These are phyloP conservation scores for Alopecurus myosuroides DNA, from an alignment of 176 grass and related monocot genomes.

Conservation along the genomic window DNA sequence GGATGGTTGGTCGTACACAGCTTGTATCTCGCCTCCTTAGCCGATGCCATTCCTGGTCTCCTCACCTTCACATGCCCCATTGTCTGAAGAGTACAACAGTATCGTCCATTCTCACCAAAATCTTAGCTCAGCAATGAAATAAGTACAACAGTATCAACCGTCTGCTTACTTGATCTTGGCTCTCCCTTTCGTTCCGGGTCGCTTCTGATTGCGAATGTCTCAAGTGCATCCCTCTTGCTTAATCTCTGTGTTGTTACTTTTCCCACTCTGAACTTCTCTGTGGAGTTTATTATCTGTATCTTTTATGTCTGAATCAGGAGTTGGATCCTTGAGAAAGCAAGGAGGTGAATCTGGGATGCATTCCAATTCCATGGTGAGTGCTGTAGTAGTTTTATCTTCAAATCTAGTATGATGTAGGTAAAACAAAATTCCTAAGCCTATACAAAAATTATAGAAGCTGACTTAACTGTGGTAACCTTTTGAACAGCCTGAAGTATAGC, in stretches of 20 bases:
- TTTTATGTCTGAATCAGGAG: conserved; percentile 13
- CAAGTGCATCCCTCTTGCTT: background rate
- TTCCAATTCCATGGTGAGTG: conserved; percentile 13
- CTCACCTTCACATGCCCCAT: background rate
- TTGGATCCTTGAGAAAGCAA: conserved; percentile 1
- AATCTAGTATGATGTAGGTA: background rate
- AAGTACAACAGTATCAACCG: background rate
- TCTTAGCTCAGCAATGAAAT: background rate
- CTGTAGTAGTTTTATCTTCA: background rate
- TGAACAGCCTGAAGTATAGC: background rate
- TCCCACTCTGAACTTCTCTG: background rate
- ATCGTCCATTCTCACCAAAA: background rate
- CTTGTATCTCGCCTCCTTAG: background rate
- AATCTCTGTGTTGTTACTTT: background rate
- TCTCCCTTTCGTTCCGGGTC: background rate
- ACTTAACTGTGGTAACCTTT: background rate
- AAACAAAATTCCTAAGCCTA: background rate
- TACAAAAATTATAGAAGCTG: background rate
- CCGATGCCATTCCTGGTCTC: background rate
- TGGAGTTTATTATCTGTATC: background rate
- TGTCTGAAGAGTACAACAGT: no score
- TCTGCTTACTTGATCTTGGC: background rate
- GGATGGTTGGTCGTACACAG: background rate
- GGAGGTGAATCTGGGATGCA: background rate
- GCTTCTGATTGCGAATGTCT: background rate